Evolutionary conservation across 257 asterid species (phyloP).

Genomic region (Solanum etuberosum): DNA sequence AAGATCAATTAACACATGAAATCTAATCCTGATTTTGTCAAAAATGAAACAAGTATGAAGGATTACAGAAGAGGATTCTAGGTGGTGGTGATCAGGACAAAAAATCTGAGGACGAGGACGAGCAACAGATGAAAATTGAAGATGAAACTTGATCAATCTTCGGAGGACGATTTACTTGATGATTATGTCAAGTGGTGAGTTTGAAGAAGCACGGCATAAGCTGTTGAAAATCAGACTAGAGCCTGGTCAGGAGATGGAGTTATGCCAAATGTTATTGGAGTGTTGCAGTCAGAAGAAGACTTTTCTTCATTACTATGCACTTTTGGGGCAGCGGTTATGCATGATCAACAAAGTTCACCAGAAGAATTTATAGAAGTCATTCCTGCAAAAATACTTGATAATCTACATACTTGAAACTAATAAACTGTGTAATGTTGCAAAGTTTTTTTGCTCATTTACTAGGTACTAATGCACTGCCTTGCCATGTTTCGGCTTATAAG

Average conservation of each 20-base stretch:
- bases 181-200: neutral
- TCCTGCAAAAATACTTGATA: too few species aligned
- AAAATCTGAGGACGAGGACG: neutral
- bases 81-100: neutral
- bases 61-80: neutral
- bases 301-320: slow-evolving; percentile 72
- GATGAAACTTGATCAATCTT: neutral
- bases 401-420: too few species aligned
- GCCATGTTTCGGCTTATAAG: too few species aligned
- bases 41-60: neutral
- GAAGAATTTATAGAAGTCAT: too few species aligned
- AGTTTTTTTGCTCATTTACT: too few species aligned
- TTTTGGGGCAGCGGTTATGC: slow-evolving; percentile 77
- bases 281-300: slow-evolving; percentile 98
- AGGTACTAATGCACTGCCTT: too few species aligned
- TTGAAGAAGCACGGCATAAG: neutral
- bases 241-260: slow-evolving; percentile 44
- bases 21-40: neutral
- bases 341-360: slow-evolving; percentile 33
- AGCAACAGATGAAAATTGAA: neutral
- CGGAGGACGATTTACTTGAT: neutral
- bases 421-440: too few species aligned
- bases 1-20: neutral
- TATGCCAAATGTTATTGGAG: slow-evolving; percentile 75
- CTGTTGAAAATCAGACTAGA: neutral